Percentiles rank a stretch among this genome's conserved stretches.
Evolutionary conservation across 768 basidiomycete species (phyloP).

Genomic region (Tubosaeta sp.): DNA sequence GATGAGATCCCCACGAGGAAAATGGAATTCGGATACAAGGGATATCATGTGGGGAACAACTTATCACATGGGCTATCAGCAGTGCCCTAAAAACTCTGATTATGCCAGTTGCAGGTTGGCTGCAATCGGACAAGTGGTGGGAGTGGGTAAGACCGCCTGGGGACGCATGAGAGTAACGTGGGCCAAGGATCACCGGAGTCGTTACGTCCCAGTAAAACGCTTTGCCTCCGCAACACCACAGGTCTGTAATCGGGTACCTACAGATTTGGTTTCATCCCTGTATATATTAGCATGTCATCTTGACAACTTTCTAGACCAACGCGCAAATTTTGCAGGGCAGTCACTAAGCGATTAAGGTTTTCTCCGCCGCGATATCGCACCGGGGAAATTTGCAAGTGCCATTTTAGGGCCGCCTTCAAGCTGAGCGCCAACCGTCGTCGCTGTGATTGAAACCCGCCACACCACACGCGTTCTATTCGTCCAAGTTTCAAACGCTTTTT

Average conservation of each 20-base stretch:
- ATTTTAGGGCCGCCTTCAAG: not conserved
- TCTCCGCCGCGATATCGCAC: too few relatives aligned
- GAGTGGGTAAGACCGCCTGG: not conserved
- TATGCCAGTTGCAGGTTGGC: constrained; percentile 8
- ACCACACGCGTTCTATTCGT: not conserved
- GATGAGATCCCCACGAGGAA: constrained; percentile 1
- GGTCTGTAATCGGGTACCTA: not conserved
- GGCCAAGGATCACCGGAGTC: not conserved
- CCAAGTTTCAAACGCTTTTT: not conserved
- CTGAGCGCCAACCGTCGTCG: not conserved
- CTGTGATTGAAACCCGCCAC: not conserved
- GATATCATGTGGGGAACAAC: not conserved
- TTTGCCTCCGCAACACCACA: not conserved
- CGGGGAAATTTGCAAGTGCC: not conserved
- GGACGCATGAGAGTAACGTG: not conserved
- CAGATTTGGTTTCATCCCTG: not conserved
- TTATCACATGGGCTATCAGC: not conserved
- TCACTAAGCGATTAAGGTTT: too few relatives aligned
- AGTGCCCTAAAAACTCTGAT: constrained; percentile 12
- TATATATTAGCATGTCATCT: not conserved
- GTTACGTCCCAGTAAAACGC: not conserved
- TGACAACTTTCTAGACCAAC: too few relatives aligned
- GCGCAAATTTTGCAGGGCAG: too few relatives aligned
- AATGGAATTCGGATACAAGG: not conserved
- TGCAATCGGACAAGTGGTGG: constrained; percentile 1